Conservation (phyloP, 495 filamentous ascomycete genomes). For the Chaetomium cochliodes region DNA sequence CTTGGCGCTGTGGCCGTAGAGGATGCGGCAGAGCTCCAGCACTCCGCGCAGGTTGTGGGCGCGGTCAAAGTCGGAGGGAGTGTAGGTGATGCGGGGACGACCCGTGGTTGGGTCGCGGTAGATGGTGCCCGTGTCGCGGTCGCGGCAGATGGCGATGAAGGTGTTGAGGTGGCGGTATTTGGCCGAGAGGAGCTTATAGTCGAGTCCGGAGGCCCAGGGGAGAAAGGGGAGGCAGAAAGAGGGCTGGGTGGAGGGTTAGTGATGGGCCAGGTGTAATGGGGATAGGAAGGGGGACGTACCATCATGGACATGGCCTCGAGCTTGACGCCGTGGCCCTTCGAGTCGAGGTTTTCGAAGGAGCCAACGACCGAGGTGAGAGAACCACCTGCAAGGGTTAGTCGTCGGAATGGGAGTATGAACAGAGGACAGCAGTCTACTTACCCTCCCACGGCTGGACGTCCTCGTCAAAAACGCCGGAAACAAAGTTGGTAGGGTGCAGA, state of each 20-base stretch:
- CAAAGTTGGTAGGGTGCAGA: constrained; percentile 68
- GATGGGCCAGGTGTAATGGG: background rate
- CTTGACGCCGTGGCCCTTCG: constrained; percentile 78
- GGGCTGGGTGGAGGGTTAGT: constrained; percentile 27
- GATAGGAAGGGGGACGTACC: constrained; percentile 27
- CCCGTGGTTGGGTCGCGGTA: constrained; percentile 71
- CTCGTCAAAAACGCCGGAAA: constrained; percentile 63
- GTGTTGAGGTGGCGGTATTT: constrained; percentile 61
- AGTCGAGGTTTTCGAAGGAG: constrained; percentile 80
- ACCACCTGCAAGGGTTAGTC: constrained; percentile 20
- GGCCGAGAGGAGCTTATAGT: constrained; percentile 65
- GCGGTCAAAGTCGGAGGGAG: constrained; percentile 65
- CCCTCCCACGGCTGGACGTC: constrained; percentile 78
- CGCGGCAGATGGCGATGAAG: constrained; percentile 69
- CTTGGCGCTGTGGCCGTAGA: constrained; percentile 69
- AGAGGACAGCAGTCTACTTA: constrained; percentile 8
- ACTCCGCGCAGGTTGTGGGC: constrained; percentile 69
- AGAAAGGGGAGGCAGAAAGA: constrained; percentile 51
- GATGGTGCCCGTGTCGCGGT: constrained; percentile 70
- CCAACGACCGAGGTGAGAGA: constrained; percentile 69
- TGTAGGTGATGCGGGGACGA: constrained; percentile 63
- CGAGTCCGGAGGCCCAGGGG: constrained; percentile 61
- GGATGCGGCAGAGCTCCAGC: constrained; percentile 67
- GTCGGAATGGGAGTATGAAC: too few species aligned
- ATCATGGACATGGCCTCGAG: constrained; percentile 69